Evolutionary conservation across 2,329 filamentous ascomycete genomes (phyloP).

Genomic region (Microthyrium microscopicum): DNA sequence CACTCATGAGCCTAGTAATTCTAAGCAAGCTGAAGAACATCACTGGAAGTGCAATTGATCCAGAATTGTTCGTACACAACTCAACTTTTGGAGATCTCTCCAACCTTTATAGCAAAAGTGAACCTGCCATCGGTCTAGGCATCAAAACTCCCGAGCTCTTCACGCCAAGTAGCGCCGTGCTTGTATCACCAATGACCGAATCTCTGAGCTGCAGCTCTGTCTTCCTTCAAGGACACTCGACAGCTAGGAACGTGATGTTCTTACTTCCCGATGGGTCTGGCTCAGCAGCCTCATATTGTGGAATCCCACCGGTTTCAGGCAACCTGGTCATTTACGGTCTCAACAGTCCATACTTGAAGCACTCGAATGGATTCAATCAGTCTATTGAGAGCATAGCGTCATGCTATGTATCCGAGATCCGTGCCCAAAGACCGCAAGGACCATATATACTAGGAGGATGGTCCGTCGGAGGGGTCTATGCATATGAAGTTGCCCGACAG

Average conservation of each 20-base stretch:
- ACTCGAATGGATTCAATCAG: constrained; percentile 15
- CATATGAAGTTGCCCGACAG: constrained; percentile 25
- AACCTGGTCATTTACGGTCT: constrained; percentile 36
- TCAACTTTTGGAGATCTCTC: no score
- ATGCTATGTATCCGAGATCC: constrained; percentile 27
- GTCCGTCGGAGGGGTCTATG: constrained; percentile 61
- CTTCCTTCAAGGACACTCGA: constrained; percentile 29
- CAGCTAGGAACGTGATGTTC: constrained; percentile 18
- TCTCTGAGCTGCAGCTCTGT: no score
- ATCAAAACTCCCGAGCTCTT: no score
- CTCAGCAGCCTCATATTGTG: constrained; percentile 26
- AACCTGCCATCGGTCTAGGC: no score
- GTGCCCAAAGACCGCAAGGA: constrained; percentile 28
- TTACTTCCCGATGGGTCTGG: constrained; percentile 34
- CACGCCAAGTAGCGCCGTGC: no score
- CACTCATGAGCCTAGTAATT: constrained; percentile 13
- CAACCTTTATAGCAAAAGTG: no score
- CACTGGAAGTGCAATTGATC: constrained; percentile 13
- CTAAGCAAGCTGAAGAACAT: constrained; percentile 13
- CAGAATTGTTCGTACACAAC: no score
- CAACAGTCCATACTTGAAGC: constrained; percentile 25
- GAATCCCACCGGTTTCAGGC: constrained; percentile 22
- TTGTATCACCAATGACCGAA: no score
- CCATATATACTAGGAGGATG: constrained; percentile 55
- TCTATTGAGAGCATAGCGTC: constrained; percentile 20